Percentiles rank a stretch among this genome's conserved stretches.
These are phyloP conservation scores for Neofusicoccum umdonicola DNA, from an alignment of 2,329 filamentous ascomycete species.

Conservation along the genomic window DNA sequence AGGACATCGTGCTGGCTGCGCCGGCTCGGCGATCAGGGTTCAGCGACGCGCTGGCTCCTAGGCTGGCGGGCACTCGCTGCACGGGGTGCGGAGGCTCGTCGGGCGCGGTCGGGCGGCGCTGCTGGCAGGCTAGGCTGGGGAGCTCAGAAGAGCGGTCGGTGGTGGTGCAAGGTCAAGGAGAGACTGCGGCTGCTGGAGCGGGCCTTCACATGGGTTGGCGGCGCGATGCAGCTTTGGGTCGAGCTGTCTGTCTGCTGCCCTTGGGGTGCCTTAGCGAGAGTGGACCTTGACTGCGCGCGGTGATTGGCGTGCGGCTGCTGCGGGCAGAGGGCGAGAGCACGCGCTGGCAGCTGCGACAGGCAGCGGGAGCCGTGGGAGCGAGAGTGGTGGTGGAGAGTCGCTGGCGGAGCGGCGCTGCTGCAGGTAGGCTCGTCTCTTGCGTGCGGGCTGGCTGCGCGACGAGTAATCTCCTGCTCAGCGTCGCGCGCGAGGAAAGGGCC, in stretches of 20 bases:
- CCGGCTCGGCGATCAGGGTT: conserved; percentile 17
- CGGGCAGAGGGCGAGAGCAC: neutral
- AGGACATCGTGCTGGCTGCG: conserved; percentile 30
- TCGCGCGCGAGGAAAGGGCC: conserved; percentile 9
- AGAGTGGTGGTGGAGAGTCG: conserved; percentile 11
- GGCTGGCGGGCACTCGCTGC: conserved; percentile 1
- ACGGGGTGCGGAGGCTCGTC: conserved; percentile 11
- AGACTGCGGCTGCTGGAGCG: conserved; percentile 1
- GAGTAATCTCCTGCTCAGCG: conserved; percentile 11
- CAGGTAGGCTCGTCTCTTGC: conserved; percentile 11
- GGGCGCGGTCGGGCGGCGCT: conserved; percentile 6
- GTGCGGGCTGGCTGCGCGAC: conserved; percentile 8
- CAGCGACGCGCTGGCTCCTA: conserved; percentile 9
- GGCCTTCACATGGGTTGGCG: conserved; percentile 16
- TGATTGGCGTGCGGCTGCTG: conserved; percentile 6
- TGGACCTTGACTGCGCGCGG: conserved; percentile 14
- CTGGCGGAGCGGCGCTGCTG: neutral
- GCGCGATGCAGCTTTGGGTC: conserved; percentile 11
- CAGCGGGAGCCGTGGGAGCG: conserved; percentile 5
- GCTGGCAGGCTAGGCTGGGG: neutral
- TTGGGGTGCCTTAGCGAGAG: conserved; percentile 12
- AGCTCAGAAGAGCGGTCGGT: conserved; percentile 10
- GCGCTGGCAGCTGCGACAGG: conserved; percentile 6
- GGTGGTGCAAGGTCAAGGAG: conserved; percentile 16
- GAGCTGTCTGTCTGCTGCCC: conserved; percentile 15